A percentile compares a stretch with the other conserved stretches of the same genome.
Evolutionary conservation across 768 basidiomycete species (phyloP).

Genomic region (Kwoniella botswanensis): DNA sequence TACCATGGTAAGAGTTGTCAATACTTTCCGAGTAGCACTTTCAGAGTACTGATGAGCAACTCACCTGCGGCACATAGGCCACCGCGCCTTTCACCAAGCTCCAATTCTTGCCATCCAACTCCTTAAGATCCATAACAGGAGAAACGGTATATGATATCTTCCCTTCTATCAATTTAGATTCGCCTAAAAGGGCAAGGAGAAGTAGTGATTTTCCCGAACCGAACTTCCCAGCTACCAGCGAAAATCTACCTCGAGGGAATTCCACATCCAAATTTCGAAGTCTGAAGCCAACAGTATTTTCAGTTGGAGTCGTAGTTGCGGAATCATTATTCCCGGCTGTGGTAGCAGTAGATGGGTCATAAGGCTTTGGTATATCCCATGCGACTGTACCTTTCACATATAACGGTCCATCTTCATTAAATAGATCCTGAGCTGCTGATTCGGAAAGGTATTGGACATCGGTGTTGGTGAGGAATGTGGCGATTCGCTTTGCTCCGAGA

Average conservation of each 20-base stretch:
- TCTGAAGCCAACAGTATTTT: constrained; percentile 27
- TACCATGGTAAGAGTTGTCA: constrained; percentile 1
- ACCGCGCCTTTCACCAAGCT: constrained; percentile 29
- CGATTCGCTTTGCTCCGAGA: constrained; percentile 40
- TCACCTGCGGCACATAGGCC: constrained; percentile 45
- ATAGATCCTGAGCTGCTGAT: neutral
- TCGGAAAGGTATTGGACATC: constrained; percentile 44
- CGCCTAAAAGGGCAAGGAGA: constrained; percentile 47
- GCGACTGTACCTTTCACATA: constrained; percentile 31
- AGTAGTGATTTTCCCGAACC: constrained; percentile 53
- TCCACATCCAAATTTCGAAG: constrained; percentile 43
- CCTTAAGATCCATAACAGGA: constrained; percentile 22
- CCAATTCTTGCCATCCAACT: constrained; percentile 14
- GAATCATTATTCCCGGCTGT: neutral
- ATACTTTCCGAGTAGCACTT: neutral
- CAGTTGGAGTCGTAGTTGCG: neutral
- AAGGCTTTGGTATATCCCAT: constrained; percentile 25
- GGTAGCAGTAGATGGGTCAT: neutral
- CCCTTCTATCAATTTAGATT: constrained; percentile 43
- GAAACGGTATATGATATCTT: constrained; percentile 43
- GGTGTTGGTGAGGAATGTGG: constrained; percentile 25
- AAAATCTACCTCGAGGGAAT: constrained; percentile 45
- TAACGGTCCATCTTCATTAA: constrained; percentile 10
- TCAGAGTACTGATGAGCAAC: neutral
- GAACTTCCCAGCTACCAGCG: constrained; percentile 49